These are phyloP conservation scores for Leucaena leucocephala DNA, from an alignment of 306 rosid species.

Conservation along the genomic window DNA sequence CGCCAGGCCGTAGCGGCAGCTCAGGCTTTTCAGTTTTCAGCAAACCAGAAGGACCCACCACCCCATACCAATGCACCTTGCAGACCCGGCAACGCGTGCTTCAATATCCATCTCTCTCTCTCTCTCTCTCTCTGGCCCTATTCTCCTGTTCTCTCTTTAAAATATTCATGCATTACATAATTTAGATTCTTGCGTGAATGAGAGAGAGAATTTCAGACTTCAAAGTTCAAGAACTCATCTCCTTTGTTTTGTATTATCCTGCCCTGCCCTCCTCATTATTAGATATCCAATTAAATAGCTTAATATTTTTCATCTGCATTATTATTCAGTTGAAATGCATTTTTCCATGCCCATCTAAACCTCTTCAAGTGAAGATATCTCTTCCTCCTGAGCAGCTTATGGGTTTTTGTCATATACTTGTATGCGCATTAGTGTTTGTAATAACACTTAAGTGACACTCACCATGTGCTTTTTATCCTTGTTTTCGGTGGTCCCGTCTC, in stretches of 20 bases:
- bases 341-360: constrained; percentile 3
- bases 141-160: background rate
- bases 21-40: constrained; percentile 44
- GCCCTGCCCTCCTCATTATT: background rate
- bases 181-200: background rate
- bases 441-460: background rate
- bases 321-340: background rate
- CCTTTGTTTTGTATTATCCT: background rate
- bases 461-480: background rate
- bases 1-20: constrained; percentile 32
- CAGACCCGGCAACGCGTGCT: constrained; percentile 75
- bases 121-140: constrained; percentile 21
- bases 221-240: background rate
- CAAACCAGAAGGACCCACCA: constrained; percentile 67
- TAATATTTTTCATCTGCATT: background rate
- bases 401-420: background rate
- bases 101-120: constrained; percentile 37
- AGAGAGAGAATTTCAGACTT: constrained; percentile 6
- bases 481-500: constrained; percentile 33
- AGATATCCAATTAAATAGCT: background rate
- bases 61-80: constrained; percentile 62
- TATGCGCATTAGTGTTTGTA: constrained; percentile 9
- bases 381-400: background rate
- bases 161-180: background rate
- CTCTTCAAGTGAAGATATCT: background rate